phyloP scores from a whole-genome alignment of 148 eudicot genomes.

The Salicornia ramosissima region DNA sequence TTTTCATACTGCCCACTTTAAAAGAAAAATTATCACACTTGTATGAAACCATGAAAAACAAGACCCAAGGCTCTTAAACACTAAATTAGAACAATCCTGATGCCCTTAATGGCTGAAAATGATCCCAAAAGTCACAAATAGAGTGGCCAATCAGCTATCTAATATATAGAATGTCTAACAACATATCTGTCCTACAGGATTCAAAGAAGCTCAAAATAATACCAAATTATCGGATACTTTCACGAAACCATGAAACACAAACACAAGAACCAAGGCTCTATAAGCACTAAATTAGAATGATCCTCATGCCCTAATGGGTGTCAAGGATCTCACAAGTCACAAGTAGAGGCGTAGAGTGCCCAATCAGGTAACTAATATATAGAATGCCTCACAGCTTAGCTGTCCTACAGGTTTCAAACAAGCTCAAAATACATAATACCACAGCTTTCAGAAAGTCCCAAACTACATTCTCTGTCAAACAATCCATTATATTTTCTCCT shows the following conservation, averaged over 20 bases:
- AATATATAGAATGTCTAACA: background rate
- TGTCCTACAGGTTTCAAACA: background rate
- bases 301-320: background rate
- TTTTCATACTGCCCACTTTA: background rate
- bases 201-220: background rate
- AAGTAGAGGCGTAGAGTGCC: background rate
- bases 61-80: background rate
- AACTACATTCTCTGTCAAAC: background rate
- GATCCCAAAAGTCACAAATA: background rate
- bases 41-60: background rate
- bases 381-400: background rate
- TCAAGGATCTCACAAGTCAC: background rate
- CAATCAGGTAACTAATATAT: background rate
- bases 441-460: background rate
- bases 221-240: too few species aligned
- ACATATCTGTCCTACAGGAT: background rate
- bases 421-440: background rate
- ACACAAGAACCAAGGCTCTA: background rate
- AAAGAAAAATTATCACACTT: too few species aligned
- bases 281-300: background rate
- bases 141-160: background rate
- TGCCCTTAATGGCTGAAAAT: background rate
- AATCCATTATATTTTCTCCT: background rate
- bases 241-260: background rate
- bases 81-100: background rate